These are phyloP conservation scores for Thinopyrum elongatum DNA, from an alignment of 176 grass and related monocot genomes.

Conservation along the genomic window DNA sequence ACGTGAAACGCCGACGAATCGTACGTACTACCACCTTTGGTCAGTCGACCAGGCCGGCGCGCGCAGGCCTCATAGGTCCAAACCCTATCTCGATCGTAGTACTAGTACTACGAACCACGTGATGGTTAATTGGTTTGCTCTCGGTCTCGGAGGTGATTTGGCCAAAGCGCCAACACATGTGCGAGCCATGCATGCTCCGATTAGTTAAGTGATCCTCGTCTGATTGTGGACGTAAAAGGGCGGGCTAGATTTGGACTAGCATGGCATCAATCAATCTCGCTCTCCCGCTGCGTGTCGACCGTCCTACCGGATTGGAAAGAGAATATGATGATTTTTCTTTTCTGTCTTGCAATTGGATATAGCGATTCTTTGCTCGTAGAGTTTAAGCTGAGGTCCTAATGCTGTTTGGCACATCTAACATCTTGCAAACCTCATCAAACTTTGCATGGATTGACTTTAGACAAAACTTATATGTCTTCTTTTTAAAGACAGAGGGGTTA, in stretches of 20 bases:
- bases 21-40: conserved; percentile 14
- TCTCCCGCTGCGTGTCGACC: background rate
- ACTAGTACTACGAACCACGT: conserved; percentile 20
- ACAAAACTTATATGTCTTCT: too few relatives aligned
- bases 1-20: conserved; percentile 34
- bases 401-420: background rate
- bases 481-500: too few relatives aligned
- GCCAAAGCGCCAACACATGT: background rate
- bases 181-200: background rate
- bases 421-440: background rate
- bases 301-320: background rate
- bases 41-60: conserved; percentile 16
- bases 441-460: too few relatives aligned
- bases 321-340: background rate
- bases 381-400: background rate
- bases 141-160: background rate
- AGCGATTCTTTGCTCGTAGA: background rate
- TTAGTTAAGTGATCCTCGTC: background rate
- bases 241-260: conserved; percentile 47
- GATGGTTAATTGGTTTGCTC: background rate
- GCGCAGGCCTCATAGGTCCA: conserved; percentile 20
- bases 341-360: too few relatives aligned
- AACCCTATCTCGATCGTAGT: conserved; percentile 10
- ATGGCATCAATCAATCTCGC: background rate
- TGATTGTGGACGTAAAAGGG: conserved; percentile 19